Evolutionary conservation across 169 alveolate genomes (phyloP).

Genomic region (Haemoproteus tartakovskyi): DNA sequence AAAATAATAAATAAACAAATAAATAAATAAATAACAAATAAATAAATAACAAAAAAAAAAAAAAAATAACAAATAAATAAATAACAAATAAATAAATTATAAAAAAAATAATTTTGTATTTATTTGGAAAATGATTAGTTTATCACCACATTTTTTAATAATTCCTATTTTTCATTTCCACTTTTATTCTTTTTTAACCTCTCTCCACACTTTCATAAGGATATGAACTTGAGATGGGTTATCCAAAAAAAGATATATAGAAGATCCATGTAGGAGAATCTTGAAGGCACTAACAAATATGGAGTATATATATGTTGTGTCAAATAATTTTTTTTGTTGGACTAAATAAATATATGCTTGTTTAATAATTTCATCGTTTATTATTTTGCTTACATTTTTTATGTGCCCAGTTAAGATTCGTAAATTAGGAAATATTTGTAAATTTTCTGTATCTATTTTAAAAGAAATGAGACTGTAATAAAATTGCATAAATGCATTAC

Average conservation of each 20-base stretch:
- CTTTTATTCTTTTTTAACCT: not conserved
- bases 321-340: slow-evolving; percentile 30
- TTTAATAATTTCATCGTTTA: slow-evolving; percentile 51
- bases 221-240: slow-evolving; percentile 16
- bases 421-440: slow-evolving; percentile 54
- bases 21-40: not conserved
- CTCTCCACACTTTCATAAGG: slow-evolving; percentile 14
- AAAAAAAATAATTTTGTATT: too few relatives aligned
- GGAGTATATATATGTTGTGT: slow-evolving; percentile 6
- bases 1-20: not conserved
- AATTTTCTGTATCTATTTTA: slow-evolving; percentile 43
- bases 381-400: slow-evolving; percentile 44
- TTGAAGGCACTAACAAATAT: slow-evolving; percentile 5
- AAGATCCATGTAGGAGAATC: slow-evolving; percentile 23
- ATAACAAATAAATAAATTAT: too few relatives aligned
- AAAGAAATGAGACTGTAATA: slow-evolving; percentile 46
- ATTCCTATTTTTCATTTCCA: too few relatives aligned
- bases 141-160: too few relatives aligned
- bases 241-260: slow-evolving; percentile 49
- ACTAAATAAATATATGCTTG: slow-evolving; percentile 45
- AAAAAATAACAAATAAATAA: too few relatives aligned
- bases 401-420: slow-evolving; percentile 48
- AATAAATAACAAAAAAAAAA: too few relatives aligned
- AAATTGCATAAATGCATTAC: slow-evolving; percentile 57
- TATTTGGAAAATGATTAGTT: too few relatives aligned